These are phyloP conservation scores for Dactylonectria macrodidyma DNA, from an alignment of 2,329 filamentous ascomycete species.

Conservation along the genomic window DNA sequence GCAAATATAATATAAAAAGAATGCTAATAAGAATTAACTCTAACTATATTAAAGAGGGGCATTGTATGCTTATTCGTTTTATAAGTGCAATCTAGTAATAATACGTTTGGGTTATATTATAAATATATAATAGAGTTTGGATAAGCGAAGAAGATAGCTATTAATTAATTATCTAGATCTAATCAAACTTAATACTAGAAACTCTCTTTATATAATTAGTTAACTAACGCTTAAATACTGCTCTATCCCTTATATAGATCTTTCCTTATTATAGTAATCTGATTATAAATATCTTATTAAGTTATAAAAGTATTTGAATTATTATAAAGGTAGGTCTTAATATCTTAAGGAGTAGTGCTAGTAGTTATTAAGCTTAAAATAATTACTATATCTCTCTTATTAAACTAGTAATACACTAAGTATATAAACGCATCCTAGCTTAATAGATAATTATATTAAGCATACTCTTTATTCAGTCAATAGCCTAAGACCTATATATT, in stretches of 20 bases:
- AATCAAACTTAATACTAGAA: too few relatives aligned
- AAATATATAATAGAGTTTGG: conserved; percentile 36
- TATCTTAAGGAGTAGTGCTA: conserved; percentile 34
- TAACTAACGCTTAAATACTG: conserved; percentile 36
- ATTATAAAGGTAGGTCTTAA: conserved; percentile 32
- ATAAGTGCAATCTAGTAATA: conserved; percentile 39
- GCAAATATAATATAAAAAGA: too few relatives aligned
- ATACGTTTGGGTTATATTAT: conserved; percentile 32
- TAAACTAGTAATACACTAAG: conserved; percentile 22
- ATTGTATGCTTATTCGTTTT: conserved; percentile 26
- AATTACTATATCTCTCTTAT: conserved; percentile 12
- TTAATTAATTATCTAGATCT: too few relatives aligned
- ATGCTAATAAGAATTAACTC: too few relatives aligned
- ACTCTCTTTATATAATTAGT: too few relatives aligned
- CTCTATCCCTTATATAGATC: conserved; percentile 31
- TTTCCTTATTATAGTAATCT: conserved; percentile 31
- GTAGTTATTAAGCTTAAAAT: conserved; percentile 25
- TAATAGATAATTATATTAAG: conserved; percentile 29
- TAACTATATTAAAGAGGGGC: too few relatives aligned
- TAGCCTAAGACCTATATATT: too few relatives aligned
- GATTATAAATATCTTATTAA: conserved; percentile 41
- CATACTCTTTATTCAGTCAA: too few relatives aligned
- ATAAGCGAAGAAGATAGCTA: too few relatives aligned
- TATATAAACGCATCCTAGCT: conserved; percentile 23
- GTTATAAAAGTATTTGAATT: conserved; percentile 33